phyloP scores from a whole-genome alignment of 345 rosid genomes.

The Geranium rotundifolium region DNA sequence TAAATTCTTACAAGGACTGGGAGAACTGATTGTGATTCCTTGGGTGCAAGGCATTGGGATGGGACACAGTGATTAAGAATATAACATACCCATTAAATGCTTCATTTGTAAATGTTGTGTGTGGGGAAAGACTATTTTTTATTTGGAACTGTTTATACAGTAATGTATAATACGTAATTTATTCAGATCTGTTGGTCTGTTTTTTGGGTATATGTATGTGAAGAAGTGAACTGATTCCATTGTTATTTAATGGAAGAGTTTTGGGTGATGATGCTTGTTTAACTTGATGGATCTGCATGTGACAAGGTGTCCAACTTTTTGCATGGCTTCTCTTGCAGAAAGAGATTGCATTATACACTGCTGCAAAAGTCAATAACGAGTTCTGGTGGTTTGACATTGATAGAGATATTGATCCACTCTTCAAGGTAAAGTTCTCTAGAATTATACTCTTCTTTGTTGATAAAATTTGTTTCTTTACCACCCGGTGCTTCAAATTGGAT shows the following conservation, averaged over 20 bases:
- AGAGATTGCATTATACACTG: constrained; percentile 89
- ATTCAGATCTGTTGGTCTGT: too few species aligned
- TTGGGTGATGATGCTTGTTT: neutral
- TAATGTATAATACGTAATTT: too few species aligned
- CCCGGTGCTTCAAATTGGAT: neutral
- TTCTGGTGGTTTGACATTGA: constrained; percentile 88
- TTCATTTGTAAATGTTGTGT: too few species aligned
- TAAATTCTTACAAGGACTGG: too few species aligned
- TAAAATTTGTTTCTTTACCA: neutral
- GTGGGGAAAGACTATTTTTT: too few species aligned
- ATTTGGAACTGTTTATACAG: too few species aligned
- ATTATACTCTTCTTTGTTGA: neutral
- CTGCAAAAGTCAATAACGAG: constrained; percentile 66
- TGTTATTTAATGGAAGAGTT: neutral
- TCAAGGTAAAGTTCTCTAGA: constrained; percentile 54
- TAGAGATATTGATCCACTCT: constrained; percentile 84
- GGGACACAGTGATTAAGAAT: too few species aligned
- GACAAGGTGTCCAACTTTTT: neutral
- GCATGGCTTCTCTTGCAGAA: constrained; percentile 52
- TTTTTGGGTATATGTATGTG: neutral
- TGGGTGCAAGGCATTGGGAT: too few species aligned
- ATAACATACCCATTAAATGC: too few species aligned
- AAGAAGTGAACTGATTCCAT: neutral
- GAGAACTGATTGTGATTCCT: too few species aligned
- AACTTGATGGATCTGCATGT: neutral